A percentile compares a stretch with the other conserved stretches of the same genome.
Evolutionary conservation across 2,329 filamentous ascomycete species (phyloP).

Genomic region (Fusarium sp.): DNA sequence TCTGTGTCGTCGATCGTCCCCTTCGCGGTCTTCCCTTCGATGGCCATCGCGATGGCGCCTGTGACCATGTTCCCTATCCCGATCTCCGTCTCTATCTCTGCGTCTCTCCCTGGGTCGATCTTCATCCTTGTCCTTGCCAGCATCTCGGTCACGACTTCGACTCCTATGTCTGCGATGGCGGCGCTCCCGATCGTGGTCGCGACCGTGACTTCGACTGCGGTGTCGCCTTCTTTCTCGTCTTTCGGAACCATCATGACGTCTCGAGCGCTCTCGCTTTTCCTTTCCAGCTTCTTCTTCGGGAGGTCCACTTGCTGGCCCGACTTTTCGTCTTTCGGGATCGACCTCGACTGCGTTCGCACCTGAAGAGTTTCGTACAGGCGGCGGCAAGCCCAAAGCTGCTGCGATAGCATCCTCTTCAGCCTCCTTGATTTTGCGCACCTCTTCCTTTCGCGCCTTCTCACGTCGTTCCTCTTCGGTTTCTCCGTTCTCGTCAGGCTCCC

Average conservation of each 20-base stretch:
- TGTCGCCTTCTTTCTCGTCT: constrained; percentile 49
- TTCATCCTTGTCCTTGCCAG: constrained; percentile 30
- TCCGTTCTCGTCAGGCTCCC: constrained; percentile 57
- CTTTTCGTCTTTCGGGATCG: constrained; percentile 53
- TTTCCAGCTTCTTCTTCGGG: constrained; percentile 44
- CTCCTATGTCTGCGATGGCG: constrained; percentile 50
- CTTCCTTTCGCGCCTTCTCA: constrained; percentile 75
- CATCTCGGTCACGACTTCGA: constrained; percentile 47
- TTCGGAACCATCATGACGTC: constrained; percentile 48
- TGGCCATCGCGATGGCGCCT: constrained; percentile 24
- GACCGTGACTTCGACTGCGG: constrained; percentile 53
- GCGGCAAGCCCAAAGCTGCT: constrained; percentile 81
- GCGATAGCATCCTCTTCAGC: constrained; percentile 93
- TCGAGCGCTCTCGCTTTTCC: constrained; percentile 45
- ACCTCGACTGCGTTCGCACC: constrained; percentile 77
- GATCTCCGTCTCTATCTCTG: constrained; percentile 12
- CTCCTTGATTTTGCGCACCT: constrained; percentile 85
- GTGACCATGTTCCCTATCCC: constrained; percentile 23
- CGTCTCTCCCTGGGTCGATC: constrained; percentile 17
- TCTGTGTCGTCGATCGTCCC: constrained; percentile 29
- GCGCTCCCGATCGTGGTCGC: constrained; percentile 44
- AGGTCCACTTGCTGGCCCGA: constrained; percentile 46
- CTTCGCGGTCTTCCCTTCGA: constrained; percentile 18
- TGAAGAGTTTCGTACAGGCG: constrained; percentile 68
- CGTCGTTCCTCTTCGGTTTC: constrained; percentile 69